Percentiles rank a stretch among this genome's conserved stretches.
Evolutionary conservation across 2,329 filamentous ascomycete species (phyloP).

Genomic region (Aspergillus floridensis): DNA sequence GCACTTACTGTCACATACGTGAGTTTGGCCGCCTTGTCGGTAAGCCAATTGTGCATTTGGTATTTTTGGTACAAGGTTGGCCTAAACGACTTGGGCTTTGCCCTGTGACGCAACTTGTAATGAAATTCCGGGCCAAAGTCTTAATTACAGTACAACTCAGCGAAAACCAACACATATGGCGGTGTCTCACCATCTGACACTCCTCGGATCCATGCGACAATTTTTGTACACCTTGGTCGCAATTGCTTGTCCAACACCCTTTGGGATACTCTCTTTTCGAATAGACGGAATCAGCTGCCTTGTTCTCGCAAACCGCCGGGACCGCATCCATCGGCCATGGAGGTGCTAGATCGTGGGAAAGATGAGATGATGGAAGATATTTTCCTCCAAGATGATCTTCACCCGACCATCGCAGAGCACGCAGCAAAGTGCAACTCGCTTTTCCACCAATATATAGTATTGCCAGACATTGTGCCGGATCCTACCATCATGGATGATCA

Average conservation of each 20-base stretch:
- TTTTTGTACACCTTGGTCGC: not conserved
- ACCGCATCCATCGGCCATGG: constrained; percentile 2
- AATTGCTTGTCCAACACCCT: not conserved
- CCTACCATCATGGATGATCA: constrained; percentile 30
- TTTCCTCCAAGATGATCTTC: constrained; percentile 29
- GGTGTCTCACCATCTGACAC: not conserved
- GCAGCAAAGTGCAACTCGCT: constrained; percentile 25
- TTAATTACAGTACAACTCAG: constrained; percentile 2
- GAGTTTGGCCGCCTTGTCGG: no score
- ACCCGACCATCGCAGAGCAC: constrained; percentile 30
- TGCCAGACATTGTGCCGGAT: constrained; percentile 25
- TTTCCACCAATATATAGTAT: constrained; percentile 25
- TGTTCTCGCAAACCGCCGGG: not conserved
- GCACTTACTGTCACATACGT: not conserved
- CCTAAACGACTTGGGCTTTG: not conserved
- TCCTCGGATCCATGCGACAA: not conserved
- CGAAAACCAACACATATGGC: constrained; percentile 1
- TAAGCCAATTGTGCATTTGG: no score
- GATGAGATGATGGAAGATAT: constrained; percentile 30
- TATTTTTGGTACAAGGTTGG: no score
- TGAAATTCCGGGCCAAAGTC: not conserved
- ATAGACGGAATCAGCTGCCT: constrained; percentile 3
- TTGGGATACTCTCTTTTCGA: not conserved
- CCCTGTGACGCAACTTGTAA: not conserved
- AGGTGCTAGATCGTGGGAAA: constrained; percentile 3